A percentile compares a stretch with the other conserved stretches of the same genome.
These are phyloP conservation scores for Escallonia herrerae DNA, from an alignment of 129 eudicot species.

Conservation along the genomic window DNA sequence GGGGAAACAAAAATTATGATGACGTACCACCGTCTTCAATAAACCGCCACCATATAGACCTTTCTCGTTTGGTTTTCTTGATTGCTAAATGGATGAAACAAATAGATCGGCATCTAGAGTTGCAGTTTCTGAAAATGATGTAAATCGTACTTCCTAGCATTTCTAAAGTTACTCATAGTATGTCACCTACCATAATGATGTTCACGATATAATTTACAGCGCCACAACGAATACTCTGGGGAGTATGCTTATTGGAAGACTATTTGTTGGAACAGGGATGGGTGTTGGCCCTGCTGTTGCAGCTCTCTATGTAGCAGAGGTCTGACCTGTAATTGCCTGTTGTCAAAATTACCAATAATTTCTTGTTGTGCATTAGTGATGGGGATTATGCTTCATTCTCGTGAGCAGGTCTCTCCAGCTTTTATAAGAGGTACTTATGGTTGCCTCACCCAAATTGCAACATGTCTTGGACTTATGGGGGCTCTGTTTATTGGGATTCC, in stretches of 20 bases:
- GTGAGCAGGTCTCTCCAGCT: conserved; percentile 72
- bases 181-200: conserved; percentile 7
- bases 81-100: not conserved
- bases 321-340: conserved; percentile 8
- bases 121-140: not conserved
- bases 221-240: conserved; percentile 61
- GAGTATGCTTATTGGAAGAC: conserved; percentile 84
- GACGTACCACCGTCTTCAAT: no score
- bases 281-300: conserved; percentile 91
- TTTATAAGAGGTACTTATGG: conserved; percentile 91
- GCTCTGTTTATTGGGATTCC: conserved; percentile 78
- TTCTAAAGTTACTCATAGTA: not conserved
- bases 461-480: conserved; percentile 82
- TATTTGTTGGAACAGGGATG: conserved; percentile 75
- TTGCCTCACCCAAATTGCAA: conserved; percentile 79
- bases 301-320: conserved; percentile 90
- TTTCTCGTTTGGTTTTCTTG: no score
- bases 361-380: not conserved
- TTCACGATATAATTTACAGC: conserved; percentile 36
- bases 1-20: no score
- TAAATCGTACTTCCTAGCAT: not conserved
- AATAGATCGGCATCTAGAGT: not conserved
- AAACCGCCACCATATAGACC: no score
- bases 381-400: not conserved
- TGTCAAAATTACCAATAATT: not conserved